phyloP scores from a whole-genome alignment of 1,139 yeast genomes.

The Pichia terricola region DNA sequence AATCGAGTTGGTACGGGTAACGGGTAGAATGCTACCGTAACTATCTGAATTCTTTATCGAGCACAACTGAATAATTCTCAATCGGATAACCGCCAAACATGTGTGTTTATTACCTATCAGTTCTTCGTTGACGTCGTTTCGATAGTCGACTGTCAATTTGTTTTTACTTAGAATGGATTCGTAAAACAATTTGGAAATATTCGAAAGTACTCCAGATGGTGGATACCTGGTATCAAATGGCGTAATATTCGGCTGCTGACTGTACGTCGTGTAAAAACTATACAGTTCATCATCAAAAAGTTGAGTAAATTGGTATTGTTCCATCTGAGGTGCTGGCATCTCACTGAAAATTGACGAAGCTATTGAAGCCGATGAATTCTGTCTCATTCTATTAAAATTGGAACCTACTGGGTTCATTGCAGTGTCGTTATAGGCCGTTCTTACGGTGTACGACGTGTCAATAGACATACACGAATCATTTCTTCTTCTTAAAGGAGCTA shows the following conservation, averaged over 20 bases:
- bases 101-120: slow-evolving; percentile 19
- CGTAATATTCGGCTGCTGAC: slow-evolving; percentile 31
- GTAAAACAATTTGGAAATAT: slow-evolving; percentile 30
- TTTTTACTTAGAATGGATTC: slow-evolving; percentile 1
- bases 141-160: slow-evolving; percentile 22
- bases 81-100: slow-evolving; percentile 29
- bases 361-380: slow-evolving; percentile 18
- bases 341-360: slow-evolving; percentile 19
- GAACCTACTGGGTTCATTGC: not conserved
- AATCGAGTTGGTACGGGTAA: slow-evolving; percentile 19
- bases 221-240: slow-evolving; percentile 34
- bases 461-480: not conserved
- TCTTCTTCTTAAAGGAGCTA: not conserved
- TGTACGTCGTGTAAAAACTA: slow-evolving; percentile 26
- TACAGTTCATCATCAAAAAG: slow-evolving; percentile 28
- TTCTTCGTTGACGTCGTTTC: slow-evolving; percentile 23
- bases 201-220: slow-evolving; percentile 33
- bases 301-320: slow-evolving; percentile 23
- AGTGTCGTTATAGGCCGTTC: not conserved
- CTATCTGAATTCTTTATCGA: not conserved
- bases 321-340: slow-evolving; percentile 15
- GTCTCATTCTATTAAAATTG: slow-evolving; percentile 6
- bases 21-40: not conserved
- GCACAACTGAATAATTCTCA: slow-evolving; percentile 27
- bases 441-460: not conserved